These are phyloP conservation scores for Trichoderma aggressivum DNA, from an alignment of 2,329 filamentous ascomycete species.

Conservation along the genomic window DNA sequence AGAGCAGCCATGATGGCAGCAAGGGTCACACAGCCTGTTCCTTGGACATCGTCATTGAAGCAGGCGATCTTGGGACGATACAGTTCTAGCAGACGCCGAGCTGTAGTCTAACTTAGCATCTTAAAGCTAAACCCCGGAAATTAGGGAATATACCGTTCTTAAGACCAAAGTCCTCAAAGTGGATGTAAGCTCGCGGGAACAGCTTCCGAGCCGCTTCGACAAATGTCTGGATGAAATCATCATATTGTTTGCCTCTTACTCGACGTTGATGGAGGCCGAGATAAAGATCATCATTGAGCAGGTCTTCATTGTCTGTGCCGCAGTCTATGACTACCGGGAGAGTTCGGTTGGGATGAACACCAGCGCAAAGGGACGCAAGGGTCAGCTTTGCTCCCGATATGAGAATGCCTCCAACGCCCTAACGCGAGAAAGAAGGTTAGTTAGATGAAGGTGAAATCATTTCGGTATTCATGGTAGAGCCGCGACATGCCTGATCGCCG, in stretches of 20 bases:
- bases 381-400: constrained; percentile 83
- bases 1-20: constrained; percentile 77
- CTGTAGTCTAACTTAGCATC: constrained; percentile 32
- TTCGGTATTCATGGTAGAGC: background rate
- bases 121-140: background rate
- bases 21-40: constrained; percentile 82
- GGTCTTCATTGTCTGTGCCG: constrained; percentile 74
- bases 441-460: background rate
- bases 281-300: constrained; percentile 75
- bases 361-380: constrained; percentile 81
- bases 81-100: constrained; percentile 69
- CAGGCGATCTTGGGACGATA: constrained; percentile 73
- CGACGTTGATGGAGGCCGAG: constrained; percentile 68
- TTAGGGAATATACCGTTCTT: constrained; percentile 53
- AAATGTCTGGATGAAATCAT: constrained; percentile 73
- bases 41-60: constrained; percentile 91
- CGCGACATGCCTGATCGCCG: constrained; percentile 61
- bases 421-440: background rate
- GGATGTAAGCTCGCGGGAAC: constrained; percentile 78
- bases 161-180: constrained; percentile 87
- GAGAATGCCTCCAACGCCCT: constrained; percentile 74
- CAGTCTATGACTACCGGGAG: constrained; percentile 82
- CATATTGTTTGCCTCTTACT: constrained; percentile 68
- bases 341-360: constrained; percentile 74
- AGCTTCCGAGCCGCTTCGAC: constrained; percentile 63